Conservation (phyloP, 2,329 filamentous ascomycete species). For the Chrysoporthe puriensis region DNA sequence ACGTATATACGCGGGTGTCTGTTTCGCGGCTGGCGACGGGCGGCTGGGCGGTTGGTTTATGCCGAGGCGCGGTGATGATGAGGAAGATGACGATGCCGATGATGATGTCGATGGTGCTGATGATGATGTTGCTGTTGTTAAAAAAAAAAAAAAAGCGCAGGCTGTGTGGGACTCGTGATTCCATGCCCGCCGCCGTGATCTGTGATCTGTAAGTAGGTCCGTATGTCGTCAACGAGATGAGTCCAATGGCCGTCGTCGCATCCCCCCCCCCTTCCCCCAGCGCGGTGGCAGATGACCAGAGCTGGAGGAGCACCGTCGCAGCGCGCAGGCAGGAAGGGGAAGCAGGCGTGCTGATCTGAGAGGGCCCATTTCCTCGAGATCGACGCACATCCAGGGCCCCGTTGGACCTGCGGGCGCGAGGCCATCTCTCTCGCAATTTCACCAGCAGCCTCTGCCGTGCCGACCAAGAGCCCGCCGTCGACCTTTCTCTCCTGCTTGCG, state of each 20-base stretch:
- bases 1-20: too few relatives aligned
- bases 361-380: neutral
- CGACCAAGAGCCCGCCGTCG: neutral
- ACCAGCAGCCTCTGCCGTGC: neutral
- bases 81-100: too few relatives aligned
- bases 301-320: neutral
- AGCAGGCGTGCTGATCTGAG: neutral
- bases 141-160: too few relatives aligned
- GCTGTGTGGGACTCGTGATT: neutral
- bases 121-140: too few relatives aligned
- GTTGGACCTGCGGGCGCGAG: slow-evolving; percentile 2
- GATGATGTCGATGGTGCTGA: too few relatives aligned
- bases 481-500: neutral
- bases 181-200: neutral
- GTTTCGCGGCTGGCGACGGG: too few relatives aligned
- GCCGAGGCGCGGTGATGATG: too few relatives aligned
- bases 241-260: too few relatives aligned
- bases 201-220: too few relatives aligned
- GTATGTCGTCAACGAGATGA: too few relatives aligned
- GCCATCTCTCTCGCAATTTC: slow-evolving; percentile 6
- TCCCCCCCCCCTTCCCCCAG: too few relatives aligned
- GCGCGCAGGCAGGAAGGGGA: neutral
- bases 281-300: neutral
- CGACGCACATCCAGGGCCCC: neutral
- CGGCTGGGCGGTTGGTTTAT: too few relatives aligned